Percentiles rank a stretch among this genome's conserved stretches.
phyloP scores from a whole-genome alignment of 164 flowering plant species.

The Euptelea pleiosperma region DNA sequence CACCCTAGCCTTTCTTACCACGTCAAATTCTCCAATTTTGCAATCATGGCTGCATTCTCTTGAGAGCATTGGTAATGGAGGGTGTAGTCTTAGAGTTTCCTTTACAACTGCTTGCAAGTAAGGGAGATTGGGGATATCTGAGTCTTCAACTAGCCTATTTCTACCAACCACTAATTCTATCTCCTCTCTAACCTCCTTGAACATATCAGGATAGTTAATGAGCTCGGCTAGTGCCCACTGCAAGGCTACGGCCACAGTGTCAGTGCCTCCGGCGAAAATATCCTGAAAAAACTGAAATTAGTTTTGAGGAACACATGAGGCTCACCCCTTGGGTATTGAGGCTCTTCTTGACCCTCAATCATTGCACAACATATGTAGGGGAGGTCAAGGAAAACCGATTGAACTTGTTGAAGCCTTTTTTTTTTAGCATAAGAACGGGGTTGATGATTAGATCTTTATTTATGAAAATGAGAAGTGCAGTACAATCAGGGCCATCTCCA shows the following conservation, averaged over 20 bases:
- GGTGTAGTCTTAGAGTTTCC: slow-evolving; percentile 50
- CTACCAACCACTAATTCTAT: slow-evolving; percentile 37
- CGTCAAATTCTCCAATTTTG: slow-evolving; percentile 31
- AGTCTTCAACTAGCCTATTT: slow-evolving; percentile 37
- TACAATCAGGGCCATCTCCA: too few relatives aligned
- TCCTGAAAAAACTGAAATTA: too few relatives aligned
- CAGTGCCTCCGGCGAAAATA: slow-evolving; percentile 48
- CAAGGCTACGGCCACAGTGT: slow-evolving; percentile 34
- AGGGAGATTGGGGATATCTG: slow-evolving; percentile 45
- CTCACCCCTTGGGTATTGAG: too few relatives aligned
- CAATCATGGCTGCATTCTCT: slow-evolving; percentile 33
- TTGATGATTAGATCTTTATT: too few relatives aligned
- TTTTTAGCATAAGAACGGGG: too few relatives aligned
- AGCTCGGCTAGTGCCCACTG: slow-evolving; percentile 56
- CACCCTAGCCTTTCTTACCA: slow-evolving; percentile 34
- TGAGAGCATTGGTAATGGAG: slow-evolving; percentile 36
- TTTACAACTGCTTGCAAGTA: slow-evolving; percentile 53
- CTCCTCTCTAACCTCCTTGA: slow-evolving; percentile 37
- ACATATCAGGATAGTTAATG: slow-evolving; percentile 40
- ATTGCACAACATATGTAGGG: too few relatives aligned
- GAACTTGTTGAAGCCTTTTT: too few relatives aligned
- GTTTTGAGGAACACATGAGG: too few relatives aligned
- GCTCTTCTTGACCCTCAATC: too few relatives aligned
- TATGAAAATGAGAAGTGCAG: too few relatives aligned
- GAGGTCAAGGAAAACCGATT: too few relatives aligned